These are phyloP conservation scores for Dipteronia dyeriana DNA, from an alignment of 345 rosid genomes.

Conservation along the genomic window DNA sequence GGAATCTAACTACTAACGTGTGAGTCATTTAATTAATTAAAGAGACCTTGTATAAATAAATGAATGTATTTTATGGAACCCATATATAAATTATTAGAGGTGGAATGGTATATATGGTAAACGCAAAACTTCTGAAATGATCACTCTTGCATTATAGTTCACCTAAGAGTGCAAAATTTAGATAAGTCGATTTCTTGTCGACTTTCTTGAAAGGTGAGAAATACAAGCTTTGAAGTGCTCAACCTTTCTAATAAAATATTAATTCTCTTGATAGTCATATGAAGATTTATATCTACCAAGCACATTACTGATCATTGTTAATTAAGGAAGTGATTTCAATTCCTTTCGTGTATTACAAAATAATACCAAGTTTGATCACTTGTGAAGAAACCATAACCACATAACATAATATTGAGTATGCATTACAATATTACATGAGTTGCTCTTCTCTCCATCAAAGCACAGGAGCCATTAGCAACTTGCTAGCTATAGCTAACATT, in stretches of 20 bases:
- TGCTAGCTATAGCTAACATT: slow-evolving; percentile 11
- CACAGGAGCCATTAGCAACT: slow-evolving; percentile 20
- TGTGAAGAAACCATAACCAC: neutral
- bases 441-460: slow-evolving; percentile 9
- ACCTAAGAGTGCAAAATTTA: neutral
- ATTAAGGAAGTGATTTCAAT: slow-evolving; percentile 5
- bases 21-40: too few species aligned
- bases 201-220: neutral
- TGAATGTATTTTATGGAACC: neutral
- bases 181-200: neutral
- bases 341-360: slow-evolving; percentile 16
- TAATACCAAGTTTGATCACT: neutral
- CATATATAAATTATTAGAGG: neutral
- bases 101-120: neutral
- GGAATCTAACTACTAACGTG: too few species aligned
- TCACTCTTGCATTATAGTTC: neutral
- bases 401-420: neutral
- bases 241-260: neutral
- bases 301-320: neutral
- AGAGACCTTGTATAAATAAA: neutral
- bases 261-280: neutral
- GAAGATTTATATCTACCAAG: neutral
- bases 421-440: neutral
- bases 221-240: neutral
- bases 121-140: neutral